phyloP scores from a whole-genome alignment of 768 basidiomycete species.

The Chalciporus pseudorubinellus region DNA sequence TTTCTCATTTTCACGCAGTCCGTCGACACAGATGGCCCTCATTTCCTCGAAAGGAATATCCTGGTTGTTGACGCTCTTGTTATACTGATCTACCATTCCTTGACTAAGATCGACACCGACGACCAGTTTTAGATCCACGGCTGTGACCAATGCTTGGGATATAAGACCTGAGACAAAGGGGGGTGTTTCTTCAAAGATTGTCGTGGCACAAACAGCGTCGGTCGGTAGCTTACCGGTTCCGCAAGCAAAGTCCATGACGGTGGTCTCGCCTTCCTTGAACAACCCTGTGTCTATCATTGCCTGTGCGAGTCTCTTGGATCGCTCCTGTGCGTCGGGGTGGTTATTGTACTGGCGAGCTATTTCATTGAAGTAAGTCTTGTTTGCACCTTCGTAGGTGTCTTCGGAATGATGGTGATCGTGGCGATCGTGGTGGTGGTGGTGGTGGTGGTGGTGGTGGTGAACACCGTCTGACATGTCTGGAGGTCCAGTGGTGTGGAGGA shows the following conservation, averaged over 20 bases:
- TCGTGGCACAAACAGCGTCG: too few relatives aligned
- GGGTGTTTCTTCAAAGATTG: neutral
- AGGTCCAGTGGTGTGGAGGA: neutral
- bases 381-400: conserved; percentile 21
- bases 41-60: conserved; percentile 66
- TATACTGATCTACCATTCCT: conserved; percentile 65
- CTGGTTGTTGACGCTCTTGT: conserved; percentile 53
- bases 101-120: conserved; percentile 78
- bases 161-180: conserved; percentile 47
- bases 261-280: conserved; percentile 56
- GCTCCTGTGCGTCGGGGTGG: conserved; percentile 15
- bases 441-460: neutral
- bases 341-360: conserved; percentile 26
- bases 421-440: neutral
- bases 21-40: conserved; percentile 50
- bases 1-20: conserved; percentile 44
- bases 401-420: neutral
- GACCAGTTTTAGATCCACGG: conserved; percentile 53
- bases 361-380: conserved; percentile 27
- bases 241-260: conserved; percentile 73
- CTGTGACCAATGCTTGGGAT: conserved; percentile 57
- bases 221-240: conserved; percentile 50
- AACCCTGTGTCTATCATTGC: conserved; percentile 37
- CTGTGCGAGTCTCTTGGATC: conserved; percentile 21
- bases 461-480: too few relatives aligned